phyloP scores from a whole-genome alignment of 768 basidiomycete species.

The Termitomyces sp. region DNA sequence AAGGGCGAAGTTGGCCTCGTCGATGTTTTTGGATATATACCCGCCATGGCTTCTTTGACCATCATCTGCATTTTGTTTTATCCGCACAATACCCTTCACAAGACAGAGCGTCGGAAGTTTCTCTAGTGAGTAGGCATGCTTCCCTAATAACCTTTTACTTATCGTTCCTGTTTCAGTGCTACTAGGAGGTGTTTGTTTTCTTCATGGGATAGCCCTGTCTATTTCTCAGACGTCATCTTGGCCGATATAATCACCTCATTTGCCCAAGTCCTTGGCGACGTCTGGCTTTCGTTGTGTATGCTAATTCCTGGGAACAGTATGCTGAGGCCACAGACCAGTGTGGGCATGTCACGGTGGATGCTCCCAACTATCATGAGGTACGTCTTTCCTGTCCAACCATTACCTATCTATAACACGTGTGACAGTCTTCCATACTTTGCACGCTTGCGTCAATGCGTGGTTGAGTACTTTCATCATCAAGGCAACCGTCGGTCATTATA shows the following conservation, averaged over 20 bases:
- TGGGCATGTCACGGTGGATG: conserved; percentile 71
- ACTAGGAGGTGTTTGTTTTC: conserved; percentile 74
- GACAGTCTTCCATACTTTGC: conserved; percentile 80
- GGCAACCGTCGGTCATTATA: conserved; percentile 71
- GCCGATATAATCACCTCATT: conserved; percentile 97
- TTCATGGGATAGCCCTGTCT: conserved; percentile 56
- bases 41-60: conserved; percentile 62
- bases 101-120: conserved; percentile 74
- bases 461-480: conserved; percentile 70
- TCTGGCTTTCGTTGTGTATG: conserved; percentile 88
- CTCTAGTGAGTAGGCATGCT: conserved; percentile 57
- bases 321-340: conserved; percentile 56
- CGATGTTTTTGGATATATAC: conserved; percentile 76
- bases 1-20: conserved; percentile 56
- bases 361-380: conserved; percentile 88
- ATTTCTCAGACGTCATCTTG: conserved; percentile 90
- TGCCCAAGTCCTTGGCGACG: conserved; percentile 93
- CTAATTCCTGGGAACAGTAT: conserved; percentile 83
- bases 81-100: conserved; percentile 68
- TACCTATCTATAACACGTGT: conserved; percentile 7
- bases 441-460: conserved; percentile 91
- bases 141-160: conserved; percentile 6
- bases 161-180: conserved; percentile 43
- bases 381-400: conserved; percentile 15
- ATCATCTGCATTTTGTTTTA: conserved; percentile 57